Evolutionary conservation across 2,329 filamentous ascomycete genomes (phyloP).

Genomic region (Dryadomyces quercus-mongolicae): DNA sequence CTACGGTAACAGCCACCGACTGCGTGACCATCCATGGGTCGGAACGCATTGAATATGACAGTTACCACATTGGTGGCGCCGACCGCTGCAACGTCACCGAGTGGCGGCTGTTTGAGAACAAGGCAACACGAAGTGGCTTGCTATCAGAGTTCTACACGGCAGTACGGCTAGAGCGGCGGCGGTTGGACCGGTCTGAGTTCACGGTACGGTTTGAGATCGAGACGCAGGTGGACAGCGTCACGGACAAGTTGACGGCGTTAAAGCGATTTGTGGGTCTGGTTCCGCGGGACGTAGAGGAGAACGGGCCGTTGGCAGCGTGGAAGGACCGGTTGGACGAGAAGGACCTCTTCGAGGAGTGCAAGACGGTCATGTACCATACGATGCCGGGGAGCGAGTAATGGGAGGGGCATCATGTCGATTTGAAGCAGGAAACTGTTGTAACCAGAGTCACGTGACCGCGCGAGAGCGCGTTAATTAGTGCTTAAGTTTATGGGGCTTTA

Average conservation of each 20-base stretch:
- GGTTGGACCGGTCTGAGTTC: not conserved
- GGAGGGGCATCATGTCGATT: no score
- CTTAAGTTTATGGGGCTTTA: no score
- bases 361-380: not conserved
- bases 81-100: conserved; percentile 1
- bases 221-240: not conserved
- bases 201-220: not conserved
- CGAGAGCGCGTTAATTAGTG: no score
- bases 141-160: not conserved
- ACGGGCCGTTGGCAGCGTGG: not conserved
- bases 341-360: not conserved
- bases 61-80: not conserved
- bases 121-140: not conserved
- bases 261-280: not conserved
- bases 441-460: no score
- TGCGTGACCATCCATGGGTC: not conserved
- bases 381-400: not conserved
- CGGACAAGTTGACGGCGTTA: not conserved
- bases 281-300: not conserved
- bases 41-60: not conserved
- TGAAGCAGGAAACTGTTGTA: no score
- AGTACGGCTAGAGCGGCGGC: not conserved
- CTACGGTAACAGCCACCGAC: not conserved
- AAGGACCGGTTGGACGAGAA: not conserved
- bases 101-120: conserved; percentile 1